Percentiles rank a stretch among this genome's conserved stretches.
Conservation (phyloP, 768 basidiomycete species). For the Cystofilobasidium macerans region DNA sequence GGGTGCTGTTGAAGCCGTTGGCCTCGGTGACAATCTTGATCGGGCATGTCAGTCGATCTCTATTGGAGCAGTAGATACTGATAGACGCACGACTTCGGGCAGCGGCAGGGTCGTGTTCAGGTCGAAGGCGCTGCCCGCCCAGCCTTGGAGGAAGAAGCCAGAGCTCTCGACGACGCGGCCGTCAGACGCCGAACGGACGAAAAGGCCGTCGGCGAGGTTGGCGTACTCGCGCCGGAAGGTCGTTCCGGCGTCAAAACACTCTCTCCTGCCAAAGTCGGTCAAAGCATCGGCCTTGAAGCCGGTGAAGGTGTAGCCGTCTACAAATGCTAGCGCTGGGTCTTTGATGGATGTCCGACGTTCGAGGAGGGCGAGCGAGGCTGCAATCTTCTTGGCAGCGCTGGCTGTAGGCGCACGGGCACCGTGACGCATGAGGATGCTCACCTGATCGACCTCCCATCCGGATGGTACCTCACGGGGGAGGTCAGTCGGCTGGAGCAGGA, state of each 20-base stretch:
- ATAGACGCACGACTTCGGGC: not conserved
- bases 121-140: not conserved
- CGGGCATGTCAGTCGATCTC: too few species aligned
- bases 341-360: conserved; percentile 7
- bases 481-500: not conserved
- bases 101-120: not conserved
- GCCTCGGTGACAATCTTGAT: conserved; percentile 8
- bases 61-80: too few species aligned
- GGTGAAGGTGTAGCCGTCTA: conserved; percentile 28
- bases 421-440: conserved; percentile 5
- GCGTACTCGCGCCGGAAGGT: not conserved
- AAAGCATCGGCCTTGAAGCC: conserved; percentile 20
- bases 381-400: not conserved
- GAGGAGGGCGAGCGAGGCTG: conserved; percentile 14
- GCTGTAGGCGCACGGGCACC: not conserved
- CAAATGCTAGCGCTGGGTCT: conserved; percentile 26
- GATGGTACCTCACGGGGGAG: not conserved
- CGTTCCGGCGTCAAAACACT: conserved; percentile 10
- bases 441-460: conserved; percentile 15
- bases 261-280: conserved; percentile 1
- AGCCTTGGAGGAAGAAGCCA: not conserved
- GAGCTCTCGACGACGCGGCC: conserved; percentile 1
- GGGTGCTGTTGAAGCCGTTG: conserved; percentile 6
- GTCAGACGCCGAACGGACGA: not conserved
- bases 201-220: not conserved